Evolutionary conservation across 2,329 filamentous ascomycete genomes (phyloP).

Genomic region (Apiospora hydei): DNA sequence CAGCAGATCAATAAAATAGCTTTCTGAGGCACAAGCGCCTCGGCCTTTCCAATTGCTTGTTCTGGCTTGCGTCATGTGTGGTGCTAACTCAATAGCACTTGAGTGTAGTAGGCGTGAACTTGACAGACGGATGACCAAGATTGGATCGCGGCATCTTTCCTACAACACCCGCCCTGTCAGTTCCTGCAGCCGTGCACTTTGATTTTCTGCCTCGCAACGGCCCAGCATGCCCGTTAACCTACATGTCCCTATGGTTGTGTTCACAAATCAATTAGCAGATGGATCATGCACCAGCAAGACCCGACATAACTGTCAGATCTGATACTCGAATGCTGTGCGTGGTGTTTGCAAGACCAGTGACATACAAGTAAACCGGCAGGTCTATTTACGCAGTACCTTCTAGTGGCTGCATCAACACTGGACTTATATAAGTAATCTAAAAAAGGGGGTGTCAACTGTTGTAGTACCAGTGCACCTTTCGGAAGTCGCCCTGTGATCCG

Average conservation of each 20-base stretch:
- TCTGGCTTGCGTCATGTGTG: neutral
- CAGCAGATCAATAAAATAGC: conserved; percentile 45
- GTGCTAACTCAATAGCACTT: neutral
- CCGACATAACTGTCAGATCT: neutral
- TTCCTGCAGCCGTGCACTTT: too few species aligned
- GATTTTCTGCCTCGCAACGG: too few species aligned
- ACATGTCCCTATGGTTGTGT: too few species aligned
- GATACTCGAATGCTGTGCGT: neutral
- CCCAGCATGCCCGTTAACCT: too few species aligned
- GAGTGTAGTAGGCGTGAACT: neutral
- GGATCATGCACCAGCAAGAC: neutral
- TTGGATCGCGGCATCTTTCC: too few species aligned
- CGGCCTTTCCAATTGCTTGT: conserved; percentile 23
- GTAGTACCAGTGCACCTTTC: neutral
- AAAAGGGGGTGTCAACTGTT: neutral
- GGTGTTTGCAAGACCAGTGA: neutral
- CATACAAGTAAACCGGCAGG: neutral
- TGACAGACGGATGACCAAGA: neutral
- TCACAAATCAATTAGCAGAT: neutral
- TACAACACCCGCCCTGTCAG: too few species aligned
- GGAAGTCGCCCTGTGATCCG: neutral
- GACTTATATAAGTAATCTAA: neutral
- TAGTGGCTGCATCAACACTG: neutral
- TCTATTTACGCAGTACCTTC: neutral
- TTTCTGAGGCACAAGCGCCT: conserved; percentile 47